Evolutionary conservation across 2,329 filamentous ascomycete species (phyloP), one percentile per base, ranked within the genome.

Genomic region (Mycocentrospora acerina): DNA sequence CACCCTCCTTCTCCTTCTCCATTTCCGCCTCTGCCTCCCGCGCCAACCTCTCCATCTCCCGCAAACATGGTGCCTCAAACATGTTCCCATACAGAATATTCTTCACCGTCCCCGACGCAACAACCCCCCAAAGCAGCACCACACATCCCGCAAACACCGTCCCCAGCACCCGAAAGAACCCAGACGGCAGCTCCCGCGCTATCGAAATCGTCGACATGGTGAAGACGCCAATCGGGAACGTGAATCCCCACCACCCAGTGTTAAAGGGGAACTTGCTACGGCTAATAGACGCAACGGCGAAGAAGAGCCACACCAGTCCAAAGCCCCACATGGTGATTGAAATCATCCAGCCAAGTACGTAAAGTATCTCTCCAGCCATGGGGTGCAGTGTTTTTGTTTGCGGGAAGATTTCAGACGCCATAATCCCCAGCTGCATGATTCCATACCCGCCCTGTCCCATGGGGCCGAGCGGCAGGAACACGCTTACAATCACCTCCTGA

Each of bases 401-500:
- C 1, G 71, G 68, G 33, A 78, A 69, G 7, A 75, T 48, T 15
- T 57, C 53, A 24, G 63, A 57, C 2, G 74, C 70, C 6, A 72
- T 66, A 17, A 70, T 71, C 1, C 71, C 71, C 14, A 79, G 68
- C 26, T 73, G 64, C 54, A 78, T 69, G 12, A 83, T 78, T 0
- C 69, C 77, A 53, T 77, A 86, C 4, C 80, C 80, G 12, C 82
- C 83, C 53, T 84, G 81, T 0, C 83, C 83, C 4, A 86, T 67
- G 0, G 83, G 82, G 0, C 83, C 83, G 0, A 86, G 70, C 1
- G 84, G 83, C 0, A 87, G 68, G 51, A 87, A 84, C 4, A 81
- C 77, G 10, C 78, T 82, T 16, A 86, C 82, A 33, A 86, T 83
- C 37, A 81, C 78, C 58, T 85, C 83, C 34, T 77, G 72, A 0